phyloP scores from a whole-genome alignment of 2,329 filamentous ascomycete genomes.

The Fusarium pilosicola region DNA sequence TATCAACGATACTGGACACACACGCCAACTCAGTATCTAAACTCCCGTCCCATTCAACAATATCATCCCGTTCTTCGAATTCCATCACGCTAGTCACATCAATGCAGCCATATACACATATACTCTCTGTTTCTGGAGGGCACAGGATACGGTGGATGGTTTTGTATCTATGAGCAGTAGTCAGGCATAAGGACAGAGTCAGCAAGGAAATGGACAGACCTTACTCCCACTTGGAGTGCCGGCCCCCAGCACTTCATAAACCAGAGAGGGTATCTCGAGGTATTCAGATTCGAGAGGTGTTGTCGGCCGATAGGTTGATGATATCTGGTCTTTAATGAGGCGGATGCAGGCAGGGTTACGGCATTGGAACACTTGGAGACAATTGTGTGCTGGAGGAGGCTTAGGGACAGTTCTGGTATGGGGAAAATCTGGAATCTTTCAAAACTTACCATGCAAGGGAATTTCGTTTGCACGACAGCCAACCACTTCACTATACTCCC shows the following conservation, averaged over 20 bases:
- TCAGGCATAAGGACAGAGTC: neutral
- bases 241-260: slow-evolving; percentile 18
- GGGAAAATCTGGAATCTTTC: neutral
- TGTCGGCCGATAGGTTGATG: slow-evolving; percentile 11
- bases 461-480: slow-evolving; percentile 27
- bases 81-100: slow-evolving; percentile 21
- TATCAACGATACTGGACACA: neutral
- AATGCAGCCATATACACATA: neutral
- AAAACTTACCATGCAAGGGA: slow-evolving; percentile 22
- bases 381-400: neutral
- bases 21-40: neutral
- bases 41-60: neutral
- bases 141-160: slow-evolving; percentile 11
- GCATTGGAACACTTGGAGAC: slow-evolving; percentile 15
- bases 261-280: slow-evolving; percentile 22
- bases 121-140: neutral
- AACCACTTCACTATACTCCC: slow-evolving; percentile 5
- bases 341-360: slow-evolving; percentile 2
- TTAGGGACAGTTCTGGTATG: neutral
- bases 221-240: slow-evolving; percentile 20
- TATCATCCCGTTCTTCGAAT: slow-evolving; percentile 13
- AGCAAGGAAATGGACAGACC: neutral
- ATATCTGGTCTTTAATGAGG: neutral
- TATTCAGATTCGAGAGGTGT: slow-evolving; percentile 7
- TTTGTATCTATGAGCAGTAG: slow-evolving; percentile 3